Evolutionary conservation across 2,329 filamentous ascomycete species (phyloP).

Genomic region (Fusarium multiceps): DNA sequence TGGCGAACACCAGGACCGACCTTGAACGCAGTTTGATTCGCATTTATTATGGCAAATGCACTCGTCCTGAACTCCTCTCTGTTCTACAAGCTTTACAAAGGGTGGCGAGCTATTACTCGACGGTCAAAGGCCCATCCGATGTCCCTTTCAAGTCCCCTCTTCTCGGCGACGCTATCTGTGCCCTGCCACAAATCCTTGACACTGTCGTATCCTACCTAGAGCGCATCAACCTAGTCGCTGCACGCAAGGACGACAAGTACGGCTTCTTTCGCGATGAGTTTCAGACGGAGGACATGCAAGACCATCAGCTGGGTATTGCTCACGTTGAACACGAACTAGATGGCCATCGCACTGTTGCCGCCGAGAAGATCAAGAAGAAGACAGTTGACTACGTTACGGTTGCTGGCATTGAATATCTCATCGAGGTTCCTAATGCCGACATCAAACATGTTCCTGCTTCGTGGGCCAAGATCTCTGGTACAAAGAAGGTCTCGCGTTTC

Average conservation of each 20-base stretch:
- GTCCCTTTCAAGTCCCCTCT: slow-evolving; percentile 78
- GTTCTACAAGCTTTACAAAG: slow-evolving; percentile 87
- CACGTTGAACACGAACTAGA: slow-evolving; percentile 90
- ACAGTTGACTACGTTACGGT: slow-evolving; percentile 82
- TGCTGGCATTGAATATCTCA: slow-evolving; percentile 91
- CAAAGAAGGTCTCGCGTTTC: slow-evolving; percentile 91
- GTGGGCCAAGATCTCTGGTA: slow-evolving; percentile 94
- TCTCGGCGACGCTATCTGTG: slow-evolving; percentile 76
- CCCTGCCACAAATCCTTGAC: slow-evolving; percentile 80
- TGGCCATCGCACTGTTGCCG: slow-evolving; percentile 77
- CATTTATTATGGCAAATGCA: slow-evolving; percentile 97
- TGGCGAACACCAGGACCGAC: slow-evolving; percentile 79
- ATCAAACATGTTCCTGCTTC: slow-evolving; percentile 91
- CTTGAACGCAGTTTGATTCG: slow-evolving; percentile 93
- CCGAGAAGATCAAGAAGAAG: slow-evolving; percentile 76
- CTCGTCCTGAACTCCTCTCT: slow-evolving; percentile 84
- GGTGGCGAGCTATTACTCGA: slow-evolving; percentile 80
- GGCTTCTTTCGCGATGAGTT: slow-evolving; percentile 88
- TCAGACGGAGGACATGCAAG: slow-evolving; percentile 88
- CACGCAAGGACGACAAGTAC: slow-evolving; percentile 91
- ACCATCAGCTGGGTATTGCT: slow-evolving; percentile 91
- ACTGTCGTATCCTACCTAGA: slow-evolving; percentile 81
- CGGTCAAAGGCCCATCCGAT: slow-evolving; percentile 72
- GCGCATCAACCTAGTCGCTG: slow-evolving; percentile 85
- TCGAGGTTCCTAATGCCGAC: slow-evolving; percentile 86